Evolutionary conservation across 1,284 basidiomycete species (phyloP), one percentile per base, ranked within the genome.

Genomic region (Wolfiporia cocos): DNA sequence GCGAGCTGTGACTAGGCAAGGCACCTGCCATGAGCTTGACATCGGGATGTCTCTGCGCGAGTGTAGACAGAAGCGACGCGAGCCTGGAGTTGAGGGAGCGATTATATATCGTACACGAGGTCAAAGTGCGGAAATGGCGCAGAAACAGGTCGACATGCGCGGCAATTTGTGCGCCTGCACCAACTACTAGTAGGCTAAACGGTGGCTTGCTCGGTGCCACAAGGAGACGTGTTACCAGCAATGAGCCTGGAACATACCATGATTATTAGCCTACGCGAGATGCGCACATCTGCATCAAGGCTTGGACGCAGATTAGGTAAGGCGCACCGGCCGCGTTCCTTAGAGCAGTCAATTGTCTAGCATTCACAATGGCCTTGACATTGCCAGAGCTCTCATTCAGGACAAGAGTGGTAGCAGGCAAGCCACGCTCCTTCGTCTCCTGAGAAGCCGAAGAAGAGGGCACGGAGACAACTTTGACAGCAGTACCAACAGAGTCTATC

Each of bases 381-480:
- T 65, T 63, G 2, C 90, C 91, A 0, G 74, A 78, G 4, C 54
- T 53, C 48, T 89, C 83, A 53, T 92, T 81, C 22, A 94, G 56
- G 1, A 93, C 71, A 20, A 92, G 59, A 0, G 86, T 93, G 2
- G 81, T 81, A 0, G 72, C 89, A 1, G 89, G 86, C 5, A 93
- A 57, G 0, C 90, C 89, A 3, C 67, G 64, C 20, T 41, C 50
- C 44, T 52, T 54, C 29, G 57, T 48, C 2, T 52, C 51, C 2
- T 48, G 56, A 22, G 70, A 68, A 2, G 55, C 65, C 3, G 62
- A 45, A 5, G 50, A 52, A 1, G 59, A 66, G 0, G 88, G 86
- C 1, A 89, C 70, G 9, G 77, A 80, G 2, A 88, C 87, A 23
- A 86, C 73, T 62, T 92, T 92, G 48, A 86, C 68, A 2, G 81